phyloP scores from a whole-genome alignment of 2,329 filamentous ascomycete species.

The Trichophyton verrucosum region DNA sequence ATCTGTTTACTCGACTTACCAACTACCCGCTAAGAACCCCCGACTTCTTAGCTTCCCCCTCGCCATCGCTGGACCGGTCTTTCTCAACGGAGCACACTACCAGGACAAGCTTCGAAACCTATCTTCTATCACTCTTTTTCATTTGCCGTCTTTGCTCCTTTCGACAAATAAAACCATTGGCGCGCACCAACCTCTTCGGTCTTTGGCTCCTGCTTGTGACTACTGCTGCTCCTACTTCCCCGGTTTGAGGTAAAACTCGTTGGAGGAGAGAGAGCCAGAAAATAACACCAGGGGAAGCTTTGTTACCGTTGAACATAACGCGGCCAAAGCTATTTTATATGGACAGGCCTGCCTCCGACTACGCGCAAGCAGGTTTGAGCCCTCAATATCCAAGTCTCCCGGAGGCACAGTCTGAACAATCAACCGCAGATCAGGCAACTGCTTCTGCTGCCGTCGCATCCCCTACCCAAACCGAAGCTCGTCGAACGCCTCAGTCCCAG shows the following conservation, averaged over 20 bases:
- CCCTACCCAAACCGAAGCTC: constrained; percentile 26
- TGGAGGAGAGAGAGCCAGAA: constrained; percentile 6
- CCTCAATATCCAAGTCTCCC: constrained; percentile 41
- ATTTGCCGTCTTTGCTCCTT: not conserved
- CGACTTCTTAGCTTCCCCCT: not conserved
- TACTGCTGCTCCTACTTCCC: not conserved
- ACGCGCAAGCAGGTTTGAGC: constrained; percentile 79
- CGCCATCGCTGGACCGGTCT: not conserved
- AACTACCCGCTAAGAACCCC: not conserved
- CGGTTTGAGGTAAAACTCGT: constrained; percentile 1
- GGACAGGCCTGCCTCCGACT: constrained; percentile 57
- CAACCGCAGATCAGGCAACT: constrained; percentile 80
- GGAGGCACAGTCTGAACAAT: constrained; percentile 66
- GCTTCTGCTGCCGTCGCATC: constrained; percentile 44
- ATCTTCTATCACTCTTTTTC: not conserved
- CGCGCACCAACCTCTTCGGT: not conserved
- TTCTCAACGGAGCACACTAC: not conserved
- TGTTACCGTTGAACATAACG: constrained; percentile 6
- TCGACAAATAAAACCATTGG: not conserved
- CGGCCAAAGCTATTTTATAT: constrained; percentile 24
- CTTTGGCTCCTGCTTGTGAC: not conserved
- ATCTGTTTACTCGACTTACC: not conserved
- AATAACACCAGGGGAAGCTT: constrained; percentile 4
- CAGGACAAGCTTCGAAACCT: not conserved
- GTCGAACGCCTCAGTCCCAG: constrained; percentile 38